Evolutionary conservation across 2,329 filamentous ascomycete genomes (phyloP).

Genomic region (Zymoseptoria brevis): DNA sequence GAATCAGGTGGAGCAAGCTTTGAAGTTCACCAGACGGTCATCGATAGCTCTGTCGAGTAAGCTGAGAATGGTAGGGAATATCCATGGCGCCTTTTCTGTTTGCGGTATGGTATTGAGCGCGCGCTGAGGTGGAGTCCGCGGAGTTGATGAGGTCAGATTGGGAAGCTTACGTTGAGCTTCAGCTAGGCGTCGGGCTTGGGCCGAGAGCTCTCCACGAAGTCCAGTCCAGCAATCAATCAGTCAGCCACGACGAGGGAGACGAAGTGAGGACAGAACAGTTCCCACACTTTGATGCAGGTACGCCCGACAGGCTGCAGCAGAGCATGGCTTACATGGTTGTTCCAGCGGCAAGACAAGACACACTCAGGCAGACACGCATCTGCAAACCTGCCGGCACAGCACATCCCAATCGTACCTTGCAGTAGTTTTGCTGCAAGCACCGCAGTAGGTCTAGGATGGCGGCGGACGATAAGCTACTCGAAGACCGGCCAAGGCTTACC

Average conservation of each 20-base stretch:
- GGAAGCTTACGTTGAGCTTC: no score
- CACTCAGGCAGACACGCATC: background rate
- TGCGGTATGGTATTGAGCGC: background rate
- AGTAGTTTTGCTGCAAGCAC: background rate
- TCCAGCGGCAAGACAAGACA: background rate
- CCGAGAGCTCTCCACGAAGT: background rate
- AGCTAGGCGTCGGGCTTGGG: background rate
- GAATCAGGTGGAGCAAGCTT: background rate
- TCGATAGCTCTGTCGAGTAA: background rate
- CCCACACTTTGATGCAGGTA: background rate
- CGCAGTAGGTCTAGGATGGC: background rate
- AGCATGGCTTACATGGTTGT: background rate
- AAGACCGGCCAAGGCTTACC: background rate
- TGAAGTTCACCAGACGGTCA: background rate
- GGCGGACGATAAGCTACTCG: background rate
- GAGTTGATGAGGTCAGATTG: background rate
- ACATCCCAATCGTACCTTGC: background rate
- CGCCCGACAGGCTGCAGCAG: background rate
- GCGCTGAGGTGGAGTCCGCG: background rate
- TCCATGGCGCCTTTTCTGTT: background rate
- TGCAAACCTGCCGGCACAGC: background rate
- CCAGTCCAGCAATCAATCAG: background rate
- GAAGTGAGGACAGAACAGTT: no score
- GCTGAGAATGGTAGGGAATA: background rate
- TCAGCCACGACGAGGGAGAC: no score